These are phyloP conservation scores for Cicer yamashitae DNA, from an alignment of 306 rosid genomes.

Conservation along the genomic window DNA sequence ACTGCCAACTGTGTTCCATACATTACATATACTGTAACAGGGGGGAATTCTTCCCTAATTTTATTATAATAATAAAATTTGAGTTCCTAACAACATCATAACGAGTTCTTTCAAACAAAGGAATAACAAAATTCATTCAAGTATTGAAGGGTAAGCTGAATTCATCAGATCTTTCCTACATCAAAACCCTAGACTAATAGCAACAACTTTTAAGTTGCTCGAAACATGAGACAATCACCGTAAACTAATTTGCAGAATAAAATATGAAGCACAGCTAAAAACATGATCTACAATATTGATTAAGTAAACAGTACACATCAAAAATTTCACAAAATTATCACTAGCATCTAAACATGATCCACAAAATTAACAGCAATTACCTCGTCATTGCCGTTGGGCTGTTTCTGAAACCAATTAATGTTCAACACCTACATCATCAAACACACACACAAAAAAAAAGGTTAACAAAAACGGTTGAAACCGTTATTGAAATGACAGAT, in stretches of 20 bases:
- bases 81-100: not conserved
- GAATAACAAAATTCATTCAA: no score
- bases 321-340: not conserved
- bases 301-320: not conserved
- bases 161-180: conserved; percentile 8
- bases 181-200: not conserved
- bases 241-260: conserved; percentile 12
- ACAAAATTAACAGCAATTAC: conserved; percentile 45
- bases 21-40: not conserved
- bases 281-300: not conserved
- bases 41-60: not conserved
- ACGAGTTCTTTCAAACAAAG: not conserved
- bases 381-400: conserved; percentile 90
- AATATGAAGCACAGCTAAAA: not conserved
- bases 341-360: conserved; percentile 14
- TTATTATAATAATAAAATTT: not conserved
- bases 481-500: conserved; percentile 43
- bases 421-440: conserved; percentile 62
- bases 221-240: conserved; percentile 7
- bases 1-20: not conserved
- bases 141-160: no score
- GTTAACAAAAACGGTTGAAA: not conserved
- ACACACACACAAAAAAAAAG: not conserved
- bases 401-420: conserved; percentile 90
- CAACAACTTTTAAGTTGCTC: conserved; percentile 17